Evolutionary conservation across 305 asterid species (phyloP).

Genomic region (Coffea humblotiana): DNA sequence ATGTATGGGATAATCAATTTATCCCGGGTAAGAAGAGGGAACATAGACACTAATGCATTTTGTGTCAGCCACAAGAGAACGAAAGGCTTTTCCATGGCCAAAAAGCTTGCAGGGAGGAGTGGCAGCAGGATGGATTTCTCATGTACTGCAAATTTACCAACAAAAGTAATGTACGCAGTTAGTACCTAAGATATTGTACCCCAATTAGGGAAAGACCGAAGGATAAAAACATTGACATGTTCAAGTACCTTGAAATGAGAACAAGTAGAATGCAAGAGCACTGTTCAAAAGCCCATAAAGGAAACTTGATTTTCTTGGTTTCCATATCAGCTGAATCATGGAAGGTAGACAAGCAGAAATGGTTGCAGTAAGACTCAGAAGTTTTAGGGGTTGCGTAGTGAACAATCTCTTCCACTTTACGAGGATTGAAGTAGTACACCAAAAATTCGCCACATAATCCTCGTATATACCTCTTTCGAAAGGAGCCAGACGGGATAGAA

Average conservation of each 20-base stretch:
- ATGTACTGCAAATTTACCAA: conserved; percentile 58
- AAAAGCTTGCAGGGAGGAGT: conserved; percentile 87
- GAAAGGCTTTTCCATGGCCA: conserved; percentile 76
- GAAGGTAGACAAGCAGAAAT: conserved; percentile 75
- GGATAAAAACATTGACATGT: conserved; percentile 17
- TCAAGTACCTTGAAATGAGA: conserved; percentile 90
- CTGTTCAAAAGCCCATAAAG: conserved; percentile 83
- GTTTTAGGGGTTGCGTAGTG: conserved; percentile 58
- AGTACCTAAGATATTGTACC: neutral
- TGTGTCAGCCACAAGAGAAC: conserved; percentile 69
- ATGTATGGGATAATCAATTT: conserved; percentile 61
- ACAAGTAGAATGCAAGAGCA: conserved; percentile 78
- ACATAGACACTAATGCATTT: conserved; percentile 74
- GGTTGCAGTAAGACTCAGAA: conserved; percentile 75
- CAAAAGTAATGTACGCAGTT: conserved; percentile 6
- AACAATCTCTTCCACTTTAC: conserved; percentile 95
- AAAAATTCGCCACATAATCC: conserved; percentile 96
- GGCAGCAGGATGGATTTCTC: conserved; percentile 95
- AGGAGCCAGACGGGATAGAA: conserved; percentile 92
- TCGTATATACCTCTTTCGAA: conserved; percentile 96
- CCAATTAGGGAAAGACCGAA: conserved; percentile 8
- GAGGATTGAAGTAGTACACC: conserved; percentile 87
- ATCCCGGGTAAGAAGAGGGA: conserved; percentile 88
- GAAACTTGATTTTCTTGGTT: conserved; percentile 70
- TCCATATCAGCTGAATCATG: conserved; percentile 62